Percentiles rank a stretch among this genome's conserved stretches.
Evolutionary conservation across 2,329 filamentous ascomycete genomes (phyloP).

Genomic region (Aureobasidium sp.): DNA sequence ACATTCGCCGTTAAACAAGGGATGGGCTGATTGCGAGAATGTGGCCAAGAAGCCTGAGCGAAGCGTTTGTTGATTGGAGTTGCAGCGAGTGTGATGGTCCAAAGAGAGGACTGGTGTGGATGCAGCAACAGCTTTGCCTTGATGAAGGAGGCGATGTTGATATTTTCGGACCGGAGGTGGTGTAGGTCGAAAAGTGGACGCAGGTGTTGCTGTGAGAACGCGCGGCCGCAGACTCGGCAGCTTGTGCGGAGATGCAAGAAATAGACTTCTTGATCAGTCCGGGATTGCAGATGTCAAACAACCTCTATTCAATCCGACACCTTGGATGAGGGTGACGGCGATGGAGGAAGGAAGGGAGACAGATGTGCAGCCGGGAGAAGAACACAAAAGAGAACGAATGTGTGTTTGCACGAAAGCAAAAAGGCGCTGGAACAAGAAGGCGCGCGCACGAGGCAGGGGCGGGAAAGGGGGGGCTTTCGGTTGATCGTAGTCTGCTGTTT

Average conservation of each 20-base stretch:
- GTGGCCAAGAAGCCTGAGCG: neutral
- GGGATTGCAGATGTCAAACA: constrained; percentile 8
- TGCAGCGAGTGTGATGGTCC: constrained; percentile 6
- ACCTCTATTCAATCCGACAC: constrained; percentile 10
- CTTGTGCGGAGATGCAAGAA: constrained; percentile 1
- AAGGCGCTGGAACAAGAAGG: constrained; percentile 14
- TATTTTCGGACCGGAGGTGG: constrained; percentile 8
- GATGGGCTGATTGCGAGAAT: neutral
- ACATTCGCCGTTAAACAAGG: constrained; percentile 10
- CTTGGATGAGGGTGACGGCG: constrained; percentile 3
- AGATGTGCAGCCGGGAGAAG: constrained; percentile 5
- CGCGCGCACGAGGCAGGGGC: constrained; percentile 15
- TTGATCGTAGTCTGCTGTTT: constrained; percentile 14
- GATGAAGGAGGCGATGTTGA: constrained; percentile 4
- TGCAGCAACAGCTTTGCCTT: constrained; percentile 1
- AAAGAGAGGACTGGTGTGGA: neutral
- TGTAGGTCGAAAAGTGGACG: constrained; percentile 9
- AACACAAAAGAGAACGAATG: constrained; percentile 9
- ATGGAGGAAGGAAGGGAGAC: neutral
- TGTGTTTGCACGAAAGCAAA: constrained; percentile 3
- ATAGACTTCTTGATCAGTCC: constrained; percentile 4
- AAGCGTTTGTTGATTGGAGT: neutral
- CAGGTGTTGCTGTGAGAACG: constrained; percentile 16
- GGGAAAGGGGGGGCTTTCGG: constrained; percentile 15
- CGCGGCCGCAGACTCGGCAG: constrained; percentile 12